phyloP scores from a whole-genome alignment of 2,329 filamentous ascomycete genomes.

The Arthrinium puccinioides region DNA sequence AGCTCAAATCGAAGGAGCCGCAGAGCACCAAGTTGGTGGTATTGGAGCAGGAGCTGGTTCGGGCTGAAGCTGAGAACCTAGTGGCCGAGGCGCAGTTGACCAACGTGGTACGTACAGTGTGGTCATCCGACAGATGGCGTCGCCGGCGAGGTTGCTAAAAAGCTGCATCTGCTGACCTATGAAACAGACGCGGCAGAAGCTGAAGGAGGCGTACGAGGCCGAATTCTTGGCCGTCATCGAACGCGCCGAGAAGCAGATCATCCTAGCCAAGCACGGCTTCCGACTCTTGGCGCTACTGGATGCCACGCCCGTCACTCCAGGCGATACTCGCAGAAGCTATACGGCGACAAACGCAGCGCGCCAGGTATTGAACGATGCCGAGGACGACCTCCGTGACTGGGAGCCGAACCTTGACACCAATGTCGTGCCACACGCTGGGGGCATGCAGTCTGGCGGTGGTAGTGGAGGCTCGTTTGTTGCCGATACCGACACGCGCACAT shows the following conservation, averaged over 20 bases:
- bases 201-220: slow-evolving; percentile 88
- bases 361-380: slow-evolving; percentile 85
- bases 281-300: slow-evolving; percentile 80
- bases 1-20: slow-evolving; percentile 87
- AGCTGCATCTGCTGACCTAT: background rate
- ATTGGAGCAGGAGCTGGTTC: slow-evolving; percentile 91
- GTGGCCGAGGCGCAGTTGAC: slow-evolving; percentile 95
- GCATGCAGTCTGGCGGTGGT: background rate
- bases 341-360: slow-evolving; percentile 60
- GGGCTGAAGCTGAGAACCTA: slow-evolving; percentile 90
- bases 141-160: too few relatives aligned
- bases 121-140: background rate
- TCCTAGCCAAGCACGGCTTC: slow-evolving; percentile 84
- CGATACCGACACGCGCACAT: too few relatives aligned
- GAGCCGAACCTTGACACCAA: slow-evolving; percentile 33
- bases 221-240: slow-evolving; percentile 91
- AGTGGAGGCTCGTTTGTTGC: background rate
- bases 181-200: slow-evolving; percentile 77
- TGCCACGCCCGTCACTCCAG: slow-evolving; percentile 82
- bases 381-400: slow-evolving; percentile 81
- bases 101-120: slow-evolving; percentile 61
- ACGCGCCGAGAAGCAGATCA: slow-evolving; percentile 92
- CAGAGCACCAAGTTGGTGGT: slow-evolving; percentile 72
- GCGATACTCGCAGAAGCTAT: slow-evolving; percentile 68
- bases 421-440: slow-evolving; percentile 5